Percentiles rank a stretch among this genome's conserved stretches.
Conservation (phyloP, 768 basidiomycete species). For the Mycena galopus region DNA sequence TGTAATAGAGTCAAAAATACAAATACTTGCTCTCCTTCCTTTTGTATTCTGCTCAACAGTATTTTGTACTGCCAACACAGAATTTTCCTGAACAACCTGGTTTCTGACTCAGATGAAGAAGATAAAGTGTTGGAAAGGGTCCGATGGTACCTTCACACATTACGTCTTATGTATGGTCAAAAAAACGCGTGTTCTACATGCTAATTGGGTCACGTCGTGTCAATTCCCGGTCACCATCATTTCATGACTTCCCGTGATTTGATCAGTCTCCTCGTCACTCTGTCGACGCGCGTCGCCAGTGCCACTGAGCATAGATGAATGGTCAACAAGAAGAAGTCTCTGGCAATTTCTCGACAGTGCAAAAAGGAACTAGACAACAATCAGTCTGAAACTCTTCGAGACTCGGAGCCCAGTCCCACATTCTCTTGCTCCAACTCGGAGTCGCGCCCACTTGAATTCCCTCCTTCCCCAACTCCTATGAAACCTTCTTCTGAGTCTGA, state of each 20-base stretch:
- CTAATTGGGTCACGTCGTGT: not conserved
- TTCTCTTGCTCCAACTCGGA: not conserved
- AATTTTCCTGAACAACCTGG: not conserved
- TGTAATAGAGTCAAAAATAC: no score
- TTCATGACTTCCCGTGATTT: not conserved
- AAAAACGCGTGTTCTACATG: not conserved
- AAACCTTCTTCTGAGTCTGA: not conserved
- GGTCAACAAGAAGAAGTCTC: not conserved
- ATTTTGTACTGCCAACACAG: not conserved
- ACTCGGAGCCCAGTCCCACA: not conserved
- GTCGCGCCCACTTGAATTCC: not conserved
- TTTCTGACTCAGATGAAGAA: not conserved
- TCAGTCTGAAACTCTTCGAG: constrained; percentile 18
- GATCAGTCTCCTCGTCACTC: no score
- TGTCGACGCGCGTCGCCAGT: not conserved
- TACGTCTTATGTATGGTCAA: not conserved
- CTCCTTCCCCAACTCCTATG: not conserved
- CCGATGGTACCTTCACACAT: not conserved
- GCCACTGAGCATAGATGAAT: constrained; percentile 10
- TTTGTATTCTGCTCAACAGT: not conserved
- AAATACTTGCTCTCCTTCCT: not conserved
- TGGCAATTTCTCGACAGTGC: constrained; percentile 13
- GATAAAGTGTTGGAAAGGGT: not conserved
- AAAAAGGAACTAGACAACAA: constrained; percentile 11
- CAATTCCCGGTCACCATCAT: not conserved